Evolutionary conservation across 2,329 filamentous ascomycete genomes (phyloP).

Genomic region (Beauveria brongniartii): DNA sequence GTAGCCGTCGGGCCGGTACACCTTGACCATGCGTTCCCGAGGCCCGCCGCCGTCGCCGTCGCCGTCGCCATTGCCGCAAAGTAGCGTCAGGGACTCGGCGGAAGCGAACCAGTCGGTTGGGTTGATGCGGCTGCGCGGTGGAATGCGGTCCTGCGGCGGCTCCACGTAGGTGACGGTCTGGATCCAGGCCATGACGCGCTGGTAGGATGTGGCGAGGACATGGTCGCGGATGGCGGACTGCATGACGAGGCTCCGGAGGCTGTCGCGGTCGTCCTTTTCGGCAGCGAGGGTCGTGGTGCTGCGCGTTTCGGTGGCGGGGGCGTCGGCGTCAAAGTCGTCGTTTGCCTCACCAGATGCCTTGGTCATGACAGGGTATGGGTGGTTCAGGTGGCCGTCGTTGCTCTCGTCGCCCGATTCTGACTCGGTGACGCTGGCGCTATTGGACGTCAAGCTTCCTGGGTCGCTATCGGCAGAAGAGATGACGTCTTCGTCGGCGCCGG

Average conservation of each 20-base stretch:
- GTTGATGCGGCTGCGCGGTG: background rate
- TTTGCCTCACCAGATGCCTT: background rate
- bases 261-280: background rate
- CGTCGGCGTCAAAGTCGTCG: background rate
- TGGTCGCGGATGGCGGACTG: background rate
- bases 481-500: background rate
- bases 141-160: background rate
- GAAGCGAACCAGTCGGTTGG: background rate
- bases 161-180: background rate
- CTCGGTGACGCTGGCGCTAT: background rate
- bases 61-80: too few relatives aligned
- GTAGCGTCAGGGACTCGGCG: background rate
- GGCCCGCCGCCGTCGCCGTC: too few relatives aligned
- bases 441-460: background rate
- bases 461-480: background rate
- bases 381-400: background rate
- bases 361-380: too few relatives aligned
- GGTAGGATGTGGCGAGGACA: background rate
- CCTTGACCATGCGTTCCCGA: background rate
- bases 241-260: background rate
- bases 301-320: background rate
- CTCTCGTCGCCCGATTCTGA: background rate
- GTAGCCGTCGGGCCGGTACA: background rate
- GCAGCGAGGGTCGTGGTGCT: constrained; percentile 4
- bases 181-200: background rate